Conservation (phyloP, 2,329 filamentous ascomycete genomes). For the Cryphonectria carpinicola region DNA sequence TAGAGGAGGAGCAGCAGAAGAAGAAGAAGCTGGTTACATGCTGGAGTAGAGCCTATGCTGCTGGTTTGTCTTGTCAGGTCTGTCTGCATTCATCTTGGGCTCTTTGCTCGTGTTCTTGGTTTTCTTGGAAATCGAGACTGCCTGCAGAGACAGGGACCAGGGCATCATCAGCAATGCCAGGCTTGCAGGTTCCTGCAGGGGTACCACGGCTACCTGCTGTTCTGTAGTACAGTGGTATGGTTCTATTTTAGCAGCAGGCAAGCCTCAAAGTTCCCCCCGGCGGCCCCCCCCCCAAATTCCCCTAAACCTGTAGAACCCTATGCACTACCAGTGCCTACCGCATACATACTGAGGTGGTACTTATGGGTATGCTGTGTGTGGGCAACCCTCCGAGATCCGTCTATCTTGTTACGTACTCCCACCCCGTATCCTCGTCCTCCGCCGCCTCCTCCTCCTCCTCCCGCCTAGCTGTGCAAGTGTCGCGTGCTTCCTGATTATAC, state of each 20-base stretch:
- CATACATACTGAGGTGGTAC: too few relatives aligned
- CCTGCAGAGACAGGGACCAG: neutral
- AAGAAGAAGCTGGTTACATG: neutral
- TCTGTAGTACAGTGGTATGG: neutral
- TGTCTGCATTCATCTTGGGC: neutral
- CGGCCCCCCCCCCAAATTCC: too few relatives aligned
- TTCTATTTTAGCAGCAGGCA: neutral
- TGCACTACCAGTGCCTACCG: too few relatives aligned
- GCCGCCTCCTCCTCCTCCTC: neutral
- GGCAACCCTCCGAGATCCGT: slow-evolving; percentile 1
- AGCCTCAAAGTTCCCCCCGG: neutral
- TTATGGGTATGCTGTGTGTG: neutral
- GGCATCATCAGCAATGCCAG: neutral
- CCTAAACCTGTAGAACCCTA: neutral
- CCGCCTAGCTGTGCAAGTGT: neutral
- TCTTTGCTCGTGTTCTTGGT: slow-evolving; percentile 1
- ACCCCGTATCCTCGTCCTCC: neutral
- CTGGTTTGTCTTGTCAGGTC: neutral
- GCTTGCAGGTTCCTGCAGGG: neutral
- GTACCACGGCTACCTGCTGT: neutral
- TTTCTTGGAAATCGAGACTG: neutral
- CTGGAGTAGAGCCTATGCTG: neutral
- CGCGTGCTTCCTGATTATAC: slow-evolving; percentile 2
- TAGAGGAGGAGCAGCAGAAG: neutral
- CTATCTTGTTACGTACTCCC: neutral